Evolutionary conservation across 495 filamentous ascomycete genomes (phyloP).

Genomic region (Annulohypoxylon moriforme): DNA sequence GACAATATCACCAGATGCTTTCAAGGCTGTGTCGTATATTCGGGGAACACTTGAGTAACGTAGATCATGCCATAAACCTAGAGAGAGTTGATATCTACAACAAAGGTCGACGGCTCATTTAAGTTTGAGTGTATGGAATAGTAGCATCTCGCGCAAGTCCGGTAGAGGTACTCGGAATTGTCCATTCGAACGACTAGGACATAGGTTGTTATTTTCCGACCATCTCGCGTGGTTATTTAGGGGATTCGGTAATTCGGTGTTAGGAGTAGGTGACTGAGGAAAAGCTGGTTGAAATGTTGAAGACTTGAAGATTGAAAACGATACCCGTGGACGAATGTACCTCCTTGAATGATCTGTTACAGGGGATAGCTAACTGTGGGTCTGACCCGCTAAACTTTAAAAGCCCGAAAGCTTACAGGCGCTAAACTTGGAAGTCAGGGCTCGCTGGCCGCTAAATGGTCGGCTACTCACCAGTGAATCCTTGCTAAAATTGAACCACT

Average conservation of each 20-base stretch:
- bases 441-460: not conserved
- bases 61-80: slow-evolving; percentile 20
- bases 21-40: slow-evolving; percentile 12
- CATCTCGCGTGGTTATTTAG: too few relatives aligned
- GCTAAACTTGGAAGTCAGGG: not conserved
- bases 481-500: not conserved
- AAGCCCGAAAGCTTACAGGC: not conserved
- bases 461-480: not conserved
- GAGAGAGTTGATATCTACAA: not conserved
- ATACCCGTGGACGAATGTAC: not conserved
- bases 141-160: too few relatives aligned
- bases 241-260: too few relatives aligned
- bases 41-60: slow-evolving; percentile 27
- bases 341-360: slow-evolving; percentile 12
- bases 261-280: not conserved
- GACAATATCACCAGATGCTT: slow-evolving; percentile 1
- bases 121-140: not conserved
- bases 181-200: too few relatives aligned
- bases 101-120: not conserved
- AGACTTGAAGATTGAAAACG: not conserved
- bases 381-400: not conserved
- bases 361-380: not conserved
- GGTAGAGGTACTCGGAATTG: too few relatives aligned
- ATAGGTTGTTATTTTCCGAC: too few relatives aligned
- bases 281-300: not conserved